Conservation (phyloP, 441 rosid genomes). For the Populus hybrid region DNA sequence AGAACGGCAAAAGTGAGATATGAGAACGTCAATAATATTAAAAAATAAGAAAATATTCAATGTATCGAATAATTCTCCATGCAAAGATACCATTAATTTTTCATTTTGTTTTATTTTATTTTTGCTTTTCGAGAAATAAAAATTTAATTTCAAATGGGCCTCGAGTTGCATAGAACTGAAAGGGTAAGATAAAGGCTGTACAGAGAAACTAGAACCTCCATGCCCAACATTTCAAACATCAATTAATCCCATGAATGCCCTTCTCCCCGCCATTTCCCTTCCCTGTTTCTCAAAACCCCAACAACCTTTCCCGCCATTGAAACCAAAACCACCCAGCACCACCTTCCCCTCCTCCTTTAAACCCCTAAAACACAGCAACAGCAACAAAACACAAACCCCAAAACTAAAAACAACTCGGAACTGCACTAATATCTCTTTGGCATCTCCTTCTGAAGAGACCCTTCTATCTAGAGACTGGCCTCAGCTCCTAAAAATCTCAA, state of each 20-base stretch:
- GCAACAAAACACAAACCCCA: neutral
- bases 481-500: conserved; percentile 31
- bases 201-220: neutral
- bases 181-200: neutral
- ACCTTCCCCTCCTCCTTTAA: conserved; percentile 5
- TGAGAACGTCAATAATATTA: no score
- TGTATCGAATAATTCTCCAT: no score
- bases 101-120: no score
- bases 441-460: conserved; percentile 10
- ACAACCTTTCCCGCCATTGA: neutral
- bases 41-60: no score
- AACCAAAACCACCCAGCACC: neutral
- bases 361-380: neutral
- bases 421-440: neutral
- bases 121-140: neutral
- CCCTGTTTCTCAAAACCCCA: conserved; percentile 6
- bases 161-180: neutral
- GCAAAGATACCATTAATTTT: no score
- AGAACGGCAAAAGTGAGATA: no score
- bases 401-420: neutral
- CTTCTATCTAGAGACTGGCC: conserved; percentile 28
- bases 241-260: neutral
- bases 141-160: neutral
- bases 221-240: neutral
- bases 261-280: neutral